Evolutionary conservation across 208 protist genomes (phyloP).

Genomic region (Trypanosoma rangeli): DNA sequence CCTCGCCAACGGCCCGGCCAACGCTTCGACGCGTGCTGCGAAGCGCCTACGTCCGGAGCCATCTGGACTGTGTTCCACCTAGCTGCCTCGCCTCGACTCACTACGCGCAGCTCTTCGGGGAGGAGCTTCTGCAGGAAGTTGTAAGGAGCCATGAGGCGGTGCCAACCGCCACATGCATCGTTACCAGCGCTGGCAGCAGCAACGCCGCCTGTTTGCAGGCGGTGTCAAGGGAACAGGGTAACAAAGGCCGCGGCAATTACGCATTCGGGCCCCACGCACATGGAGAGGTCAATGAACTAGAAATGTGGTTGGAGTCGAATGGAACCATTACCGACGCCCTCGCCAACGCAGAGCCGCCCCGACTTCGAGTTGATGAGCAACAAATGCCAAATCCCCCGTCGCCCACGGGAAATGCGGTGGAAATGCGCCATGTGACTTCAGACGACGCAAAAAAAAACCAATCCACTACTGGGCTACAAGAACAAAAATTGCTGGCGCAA

Average conservation of each 20-base stretch:
- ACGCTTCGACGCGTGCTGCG: constrained; percentile 60
- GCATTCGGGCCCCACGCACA: not conserved
- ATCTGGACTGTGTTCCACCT: constrained; percentile 42
- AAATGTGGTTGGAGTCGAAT: not conserved
- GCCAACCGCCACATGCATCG: not conserved
- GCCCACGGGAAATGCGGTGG: not conserved
- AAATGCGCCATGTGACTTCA: not conserved
- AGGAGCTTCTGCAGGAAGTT: constrained; percentile 41
- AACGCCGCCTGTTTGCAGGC: not conserved
- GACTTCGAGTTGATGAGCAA: not conserved
- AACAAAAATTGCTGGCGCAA: not conserved
- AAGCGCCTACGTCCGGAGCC: constrained; percentile 44
- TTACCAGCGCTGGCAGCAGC: not conserved
- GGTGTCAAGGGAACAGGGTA: not conserved
- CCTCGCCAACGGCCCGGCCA: constrained; percentile 48
- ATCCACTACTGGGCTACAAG: not conserved
- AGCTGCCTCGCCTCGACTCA: constrained; percentile 33
- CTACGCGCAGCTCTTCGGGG: constrained; percentile 50
- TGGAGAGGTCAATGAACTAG: not conserved
- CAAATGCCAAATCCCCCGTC: not conserved
- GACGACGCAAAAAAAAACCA: not conserved
- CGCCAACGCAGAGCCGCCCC: not conserved
- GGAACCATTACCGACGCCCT: not conserved
- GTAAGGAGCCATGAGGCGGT: constrained; percentile 7
- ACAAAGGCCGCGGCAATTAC: not conserved